A percentile compares a stretch with the other conserved stretches of the same genome.
Conservation (phyloP, 768 basidiomycete genomes). For the Tulasnella sp. region DNA sequence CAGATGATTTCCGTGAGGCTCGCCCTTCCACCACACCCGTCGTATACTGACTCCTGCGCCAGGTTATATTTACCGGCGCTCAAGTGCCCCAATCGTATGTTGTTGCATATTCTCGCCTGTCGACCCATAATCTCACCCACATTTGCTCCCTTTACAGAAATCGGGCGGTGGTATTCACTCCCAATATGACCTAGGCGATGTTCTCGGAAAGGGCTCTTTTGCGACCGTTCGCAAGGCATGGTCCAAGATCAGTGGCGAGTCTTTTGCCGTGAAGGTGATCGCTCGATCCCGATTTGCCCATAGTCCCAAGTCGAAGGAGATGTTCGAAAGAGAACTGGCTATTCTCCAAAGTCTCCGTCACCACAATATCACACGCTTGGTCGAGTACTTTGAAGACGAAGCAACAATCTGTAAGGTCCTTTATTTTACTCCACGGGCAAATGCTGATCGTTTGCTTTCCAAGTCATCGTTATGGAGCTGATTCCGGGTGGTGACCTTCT, state of each 20-base stretch:
- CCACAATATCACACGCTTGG: slow-evolving; percentile 21
- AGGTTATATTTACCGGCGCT: slow-evolving; percentile 66
- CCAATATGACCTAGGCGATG: slow-evolving; percentile 29
- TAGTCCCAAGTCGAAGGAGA: slow-evolving; percentile 22
- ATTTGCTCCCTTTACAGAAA: neutral
- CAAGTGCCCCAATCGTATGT: slow-evolving; percentile 29
- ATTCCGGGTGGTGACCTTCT: slow-evolving; percentile 83
- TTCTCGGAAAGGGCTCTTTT: slow-evolving; percentile 80
- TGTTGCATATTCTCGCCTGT: slow-evolving; percentile 1
- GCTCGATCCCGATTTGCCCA: slow-evolving; percentile 20
- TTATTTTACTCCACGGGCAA: neutral
- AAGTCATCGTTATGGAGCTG: slow-evolving; percentile 58
- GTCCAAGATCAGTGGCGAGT: slow-evolving; percentile 51
- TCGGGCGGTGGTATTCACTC: slow-evolving; percentile 29
- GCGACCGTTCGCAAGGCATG: slow-evolving; percentile 82
- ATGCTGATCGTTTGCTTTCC: slow-evolving; percentile 21
- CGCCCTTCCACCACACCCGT: slow-evolving; percentile 15
- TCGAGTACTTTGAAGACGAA: slow-evolving; percentile 22
- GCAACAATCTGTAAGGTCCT: neutral
- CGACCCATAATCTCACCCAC: slow-evolving; percentile 18
- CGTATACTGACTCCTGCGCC: neutral
- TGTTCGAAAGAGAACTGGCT: slow-evolving; percentile 31
- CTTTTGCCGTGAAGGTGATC: slow-evolving; percentile 86
- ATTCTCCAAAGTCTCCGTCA: slow-evolving; percentile 31
- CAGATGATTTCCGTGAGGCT: slow-evolving; percentile 64